Base-by-base conservation (phyloP, 2,329 filamentous ascomycete genomes). In the Drechslerella stenobrocha region DNA sequence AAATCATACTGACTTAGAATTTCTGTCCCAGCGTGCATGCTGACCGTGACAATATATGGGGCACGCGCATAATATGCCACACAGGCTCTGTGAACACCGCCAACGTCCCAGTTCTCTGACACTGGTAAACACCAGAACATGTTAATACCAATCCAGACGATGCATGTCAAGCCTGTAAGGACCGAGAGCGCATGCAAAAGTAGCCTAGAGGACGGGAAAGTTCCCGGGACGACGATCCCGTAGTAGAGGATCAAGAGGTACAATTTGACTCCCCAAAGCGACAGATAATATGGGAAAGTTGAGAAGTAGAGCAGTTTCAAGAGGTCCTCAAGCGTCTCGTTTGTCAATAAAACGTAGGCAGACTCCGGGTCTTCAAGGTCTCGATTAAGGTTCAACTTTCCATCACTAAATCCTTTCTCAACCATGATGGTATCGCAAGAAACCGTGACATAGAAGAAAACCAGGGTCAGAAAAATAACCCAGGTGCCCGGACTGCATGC, bases 61-160 rank as follows among this genome's bases (percentile, higher is more conserved):
- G 5, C 26, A 5, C 28, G 34, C n/a, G 44, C 37, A 18, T 51
- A 64, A 40, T 64, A 64, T 13, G 52, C 51, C 6, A 64, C n/a
- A 37, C 59, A 57, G 5, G 23, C 9, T 7, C 47, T 20, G 6
- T n/a, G 5, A 3, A 35, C n/a, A 1, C 34, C 22, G 1, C 42
- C 13, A 9, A 57, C 32, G 24, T 64, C 59, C 59, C 59, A 64
- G 24, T 64, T 64, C 28, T 47, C 11, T 7, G 15, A 35, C 15
- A 57, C 22, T 3, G 59, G 59, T 4, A 35, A 23, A 26, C 59
- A 64, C 52, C 59, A 64, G 28, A 64, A 57, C n/a, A 57, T 37
- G 24, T 57, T 64, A 8, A 52, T 23, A 5, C 11, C 9, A 1
- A 64, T 44, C 59, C 46, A 51, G 3, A 42, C 26, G n/a, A 64